phyloP scores from a whole-genome alignment of 2,329 filamentous ascomycete species.

The Neurospora sp. region DNA sequence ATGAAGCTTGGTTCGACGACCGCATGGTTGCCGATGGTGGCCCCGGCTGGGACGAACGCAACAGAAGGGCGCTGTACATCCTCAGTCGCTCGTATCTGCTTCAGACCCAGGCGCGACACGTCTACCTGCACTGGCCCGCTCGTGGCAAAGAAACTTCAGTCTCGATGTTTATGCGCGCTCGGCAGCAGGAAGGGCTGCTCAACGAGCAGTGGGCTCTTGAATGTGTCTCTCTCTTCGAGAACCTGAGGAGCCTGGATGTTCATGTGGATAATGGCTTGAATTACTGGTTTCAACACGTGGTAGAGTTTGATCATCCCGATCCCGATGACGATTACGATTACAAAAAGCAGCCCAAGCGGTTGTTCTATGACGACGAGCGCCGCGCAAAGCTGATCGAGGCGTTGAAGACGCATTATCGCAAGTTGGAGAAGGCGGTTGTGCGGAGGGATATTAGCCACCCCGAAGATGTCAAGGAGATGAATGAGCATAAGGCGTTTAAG shows the following conservation, averaged over 20 bases:
- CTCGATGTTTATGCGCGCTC: not conserved
- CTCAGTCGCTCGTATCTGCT: not conserved
- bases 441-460: not conserved
- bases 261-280: not conserved
- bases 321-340: not conserved
- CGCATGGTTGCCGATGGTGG: too few species aligned
- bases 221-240: not conserved
- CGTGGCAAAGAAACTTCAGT: fast-evolving
- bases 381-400: not conserved
- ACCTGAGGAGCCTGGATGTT: not conserved
- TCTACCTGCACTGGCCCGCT: not conserved
- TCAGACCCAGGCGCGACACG: not conserved
- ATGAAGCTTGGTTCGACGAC: too few species aligned
- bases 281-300: fast-evolving
- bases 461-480: not conserved
- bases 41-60: not conserved
- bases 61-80: not conserved
- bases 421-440: not conserved
- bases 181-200: not conserved
- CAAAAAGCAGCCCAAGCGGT: not conserved
- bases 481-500: not conserved
- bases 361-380: not conserved
- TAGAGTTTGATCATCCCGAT: not conserved
- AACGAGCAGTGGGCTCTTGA: not conserved
- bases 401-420: not conserved